Evolutionary conservation across 1,139 yeast genomes (phyloP).

Genomic region (Suhomyces taliae): DNA sequence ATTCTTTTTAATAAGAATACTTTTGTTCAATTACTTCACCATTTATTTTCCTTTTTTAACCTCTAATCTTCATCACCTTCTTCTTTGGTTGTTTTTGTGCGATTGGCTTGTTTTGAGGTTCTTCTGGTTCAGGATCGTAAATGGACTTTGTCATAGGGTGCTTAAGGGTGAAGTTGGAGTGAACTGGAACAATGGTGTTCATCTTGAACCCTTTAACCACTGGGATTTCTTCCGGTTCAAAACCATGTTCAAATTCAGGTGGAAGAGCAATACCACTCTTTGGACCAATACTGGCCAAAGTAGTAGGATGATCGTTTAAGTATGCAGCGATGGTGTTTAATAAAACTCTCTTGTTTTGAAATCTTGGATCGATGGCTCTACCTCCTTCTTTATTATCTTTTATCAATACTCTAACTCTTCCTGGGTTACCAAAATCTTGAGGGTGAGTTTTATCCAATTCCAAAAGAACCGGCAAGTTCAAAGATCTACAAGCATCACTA

Average conservation of each 20-base stretch:
- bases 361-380: conserved; percentile 34
- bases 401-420: conserved; percentile 77
- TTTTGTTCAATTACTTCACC: neutral
- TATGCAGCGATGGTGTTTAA: conserved; percentile 62
- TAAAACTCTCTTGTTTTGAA: conserved; percentile 65
- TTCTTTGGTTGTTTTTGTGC: conserved; percentile 52
- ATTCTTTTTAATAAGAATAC: neutral
- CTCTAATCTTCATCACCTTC: conserved; percentile 52
- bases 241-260: conserved; percentile 52
- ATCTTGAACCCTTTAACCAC: conserved; percentile 79
- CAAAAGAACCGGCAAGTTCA: conserved; percentile 54
- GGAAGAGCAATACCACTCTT: conserved; percentile 58
- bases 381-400: conserved; percentile 47
- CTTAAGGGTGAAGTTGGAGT: conserved; percentile 74
- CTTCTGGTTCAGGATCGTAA: conserved; percentile 51
- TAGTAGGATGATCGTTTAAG: conserved; percentile 69
- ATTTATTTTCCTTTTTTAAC: conserved; percentile 18
- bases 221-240: conserved; percentile 66
- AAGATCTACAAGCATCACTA: conserved; percentile 58
- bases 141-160: conserved; percentile 80
- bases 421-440: conserved; percentile 96
- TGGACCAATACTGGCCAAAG: conserved; percentile 57
- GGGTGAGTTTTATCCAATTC: conserved; percentile 91
- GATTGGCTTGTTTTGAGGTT: conserved; percentile 31
- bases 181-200: conserved; percentile 84